Evolutionary conservation across 257 asterid genomes (phyloP).

Genomic region (Rehmannia glutinosa): DNA sequence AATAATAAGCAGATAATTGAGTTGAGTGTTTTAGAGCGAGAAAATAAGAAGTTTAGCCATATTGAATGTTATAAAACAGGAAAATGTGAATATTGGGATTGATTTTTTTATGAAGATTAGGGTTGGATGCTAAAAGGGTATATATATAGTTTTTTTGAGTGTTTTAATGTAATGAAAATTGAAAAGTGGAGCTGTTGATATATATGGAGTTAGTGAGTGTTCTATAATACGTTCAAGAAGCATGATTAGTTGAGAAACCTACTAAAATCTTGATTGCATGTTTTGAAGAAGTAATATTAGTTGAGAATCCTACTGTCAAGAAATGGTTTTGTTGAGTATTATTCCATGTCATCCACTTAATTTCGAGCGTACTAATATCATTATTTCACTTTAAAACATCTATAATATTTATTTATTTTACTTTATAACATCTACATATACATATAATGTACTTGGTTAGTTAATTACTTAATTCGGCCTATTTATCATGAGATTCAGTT

Average conservation of each 20-base stretch:
- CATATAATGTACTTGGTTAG: too few species aligned
- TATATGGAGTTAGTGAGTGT: constrained; percentile 40
- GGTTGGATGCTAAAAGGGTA: constrained; percentile 13
- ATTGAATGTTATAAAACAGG: constrained; percentile 13
- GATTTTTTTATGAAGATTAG: constrained; percentile 29
- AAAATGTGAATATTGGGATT: constrained; percentile 6
- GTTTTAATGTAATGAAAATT: not conserved
- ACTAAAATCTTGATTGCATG: not conserved
- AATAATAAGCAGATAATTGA: constrained; percentile 32
- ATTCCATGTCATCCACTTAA: not conserved
- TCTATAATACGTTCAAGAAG: not conserved
- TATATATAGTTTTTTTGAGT: constrained; percentile 32
- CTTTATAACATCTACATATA: too few species aligned
- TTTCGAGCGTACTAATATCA: too few species aligned
- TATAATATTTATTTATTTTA: too few species aligned
- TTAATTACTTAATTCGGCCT: too few species aligned
- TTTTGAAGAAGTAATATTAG: not conserved
- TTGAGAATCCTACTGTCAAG: not conserved
- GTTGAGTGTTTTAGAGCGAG: constrained; percentile 15
- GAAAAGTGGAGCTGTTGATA: constrained; percentile 51
- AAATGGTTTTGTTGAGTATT: constrained; percentile 19
- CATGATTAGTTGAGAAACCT: not conserved
- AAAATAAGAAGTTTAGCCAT: constrained; percentile 39
- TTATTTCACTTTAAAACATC: too few species aligned
- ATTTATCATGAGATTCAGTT: too few species aligned